Evolutionary conservation across 2,329 filamentous ascomycete species (phyloP).

Genomic region (Aspergillus ibericus): DNA sequence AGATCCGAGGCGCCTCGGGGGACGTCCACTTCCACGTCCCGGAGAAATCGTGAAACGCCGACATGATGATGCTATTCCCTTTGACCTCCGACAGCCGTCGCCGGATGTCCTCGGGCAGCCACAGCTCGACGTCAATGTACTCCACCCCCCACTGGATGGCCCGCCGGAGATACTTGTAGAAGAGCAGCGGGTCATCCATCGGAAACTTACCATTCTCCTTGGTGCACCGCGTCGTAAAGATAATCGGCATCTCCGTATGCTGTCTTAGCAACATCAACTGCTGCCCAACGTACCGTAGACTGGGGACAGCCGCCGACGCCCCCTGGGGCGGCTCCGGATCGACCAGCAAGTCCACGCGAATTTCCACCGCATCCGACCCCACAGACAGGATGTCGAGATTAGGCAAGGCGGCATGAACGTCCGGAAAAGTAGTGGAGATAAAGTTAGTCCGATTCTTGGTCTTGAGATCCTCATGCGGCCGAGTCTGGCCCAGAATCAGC

Average conservation of each 20-base stretch:
- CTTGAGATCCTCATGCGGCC: slow-evolving; percentile 69
- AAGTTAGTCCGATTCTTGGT: slow-evolving; percentile 76
- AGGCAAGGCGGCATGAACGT: slow-evolving; percentile 76
- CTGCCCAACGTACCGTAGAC: slow-evolving; percentile 79
- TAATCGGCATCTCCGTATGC: slow-evolving; percentile 83
- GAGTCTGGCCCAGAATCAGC: slow-evolving; percentile 75
- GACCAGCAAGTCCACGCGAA: slow-evolving; percentile 77
- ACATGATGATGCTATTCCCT: slow-evolving; percentile 81
- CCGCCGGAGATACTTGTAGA: slow-evolving; percentile 75
- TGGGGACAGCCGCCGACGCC: slow-evolving; percentile 66
- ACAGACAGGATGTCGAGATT: slow-evolving; percentile 87
- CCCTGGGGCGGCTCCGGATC: slow-evolving; percentile 64
- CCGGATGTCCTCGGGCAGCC: slow-evolving; percentile 77
- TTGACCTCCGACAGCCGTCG: slow-evolving; percentile 66
- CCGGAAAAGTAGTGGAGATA: slow-evolving; percentile 84
- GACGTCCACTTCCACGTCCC: slow-evolving; percentile 82
- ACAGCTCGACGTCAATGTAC: slow-evolving; percentile 86
- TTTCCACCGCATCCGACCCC: slow-evolving; percentile 80
- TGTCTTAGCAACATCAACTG: slow-evolving; percentile 83
- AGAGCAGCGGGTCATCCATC: slow-evolving; percentile 74
- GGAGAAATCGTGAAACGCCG: slow-evolving; percentile 88
- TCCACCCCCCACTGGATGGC: slow-evolving; percentile 88
- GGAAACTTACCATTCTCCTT: slow-evolving; percentile 82
- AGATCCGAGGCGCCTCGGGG: slow-evolving; percentile 68
- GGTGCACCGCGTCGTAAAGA: slow-evolving; percentile 81